Evolutionary conservation across 208 protist species (phyloP).

Genomic region (Trichomonas tenax): DNA sequence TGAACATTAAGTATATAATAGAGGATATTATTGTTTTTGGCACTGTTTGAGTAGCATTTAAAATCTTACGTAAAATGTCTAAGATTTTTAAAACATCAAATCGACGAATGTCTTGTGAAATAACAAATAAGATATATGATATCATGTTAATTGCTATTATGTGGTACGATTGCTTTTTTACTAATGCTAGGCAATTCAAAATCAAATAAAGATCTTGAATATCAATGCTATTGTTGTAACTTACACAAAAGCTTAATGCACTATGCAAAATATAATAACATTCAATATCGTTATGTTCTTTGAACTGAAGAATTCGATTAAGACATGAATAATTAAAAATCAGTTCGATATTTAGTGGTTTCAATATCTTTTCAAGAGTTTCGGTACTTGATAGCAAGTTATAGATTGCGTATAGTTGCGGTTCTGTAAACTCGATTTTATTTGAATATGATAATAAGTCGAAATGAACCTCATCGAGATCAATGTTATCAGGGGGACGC

Average conservation of each 20-base stretch:
- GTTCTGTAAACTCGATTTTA: neutral
- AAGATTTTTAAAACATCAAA: neutral
- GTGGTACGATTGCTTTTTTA: neutral
- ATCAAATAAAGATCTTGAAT: neutral
- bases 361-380: neutral
- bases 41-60: neutral
- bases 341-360: neutral
- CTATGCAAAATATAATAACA: neutral
- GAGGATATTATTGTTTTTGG: neutral
- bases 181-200: neutral
- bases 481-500: neutral
- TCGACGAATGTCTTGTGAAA: neutral
- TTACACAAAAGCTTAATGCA: neutral
- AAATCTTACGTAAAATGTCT: neutral
- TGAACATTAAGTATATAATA: neutral
- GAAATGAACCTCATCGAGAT: neutral
- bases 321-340: neutral
- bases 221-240: neutral
- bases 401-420: neutral
- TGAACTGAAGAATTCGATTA: neutral
- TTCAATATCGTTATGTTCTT: neutral
- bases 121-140: neutral
- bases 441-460: neutral
- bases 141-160: neutral
- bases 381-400: neutral